Evolutionary conservation across 2,329 filamentous ascomycete genomes (phyloP).

Genomic region (Proliferodiscus dingleyae): DNA sequence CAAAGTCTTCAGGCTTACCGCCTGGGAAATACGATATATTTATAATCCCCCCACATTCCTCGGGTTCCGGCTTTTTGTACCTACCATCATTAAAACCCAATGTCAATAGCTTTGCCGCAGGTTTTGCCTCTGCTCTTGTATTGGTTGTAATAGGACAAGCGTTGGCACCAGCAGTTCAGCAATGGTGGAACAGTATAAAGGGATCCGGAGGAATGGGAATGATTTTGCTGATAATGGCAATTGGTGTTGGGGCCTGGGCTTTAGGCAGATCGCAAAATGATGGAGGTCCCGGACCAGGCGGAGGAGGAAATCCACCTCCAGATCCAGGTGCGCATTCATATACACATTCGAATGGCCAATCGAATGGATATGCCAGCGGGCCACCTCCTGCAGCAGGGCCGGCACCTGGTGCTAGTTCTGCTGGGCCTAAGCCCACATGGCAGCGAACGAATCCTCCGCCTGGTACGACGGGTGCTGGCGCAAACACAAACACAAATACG

Average conservation of each 20-base stretch:
- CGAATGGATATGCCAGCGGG: slow-evolving; percentile 22
- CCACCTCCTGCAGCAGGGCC: slow-evolving; percentile 13
- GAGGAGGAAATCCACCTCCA: slow-evolving; percentile 10
- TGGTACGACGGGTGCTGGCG: slow-evolving; percentile 12
- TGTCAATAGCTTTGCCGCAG: slow-evolving; percentile 85
- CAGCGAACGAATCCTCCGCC: slow-evolving; percentile 20
- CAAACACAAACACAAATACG: slow-evolving; percentile 22
- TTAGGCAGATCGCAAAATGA: slow-evolving; percentile 61
- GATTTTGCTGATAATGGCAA: slow-evolving; percentile 63
- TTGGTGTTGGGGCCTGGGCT: slow-evolving; percentile 76
- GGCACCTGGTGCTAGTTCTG: slow-evolving; percentile 25
- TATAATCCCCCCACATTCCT: slow-evolving; percentile 86
- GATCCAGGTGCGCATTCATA: slow-evolving; percentile 14
- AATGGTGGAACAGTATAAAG: slow-evolving; percentile 68
- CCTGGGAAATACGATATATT: slow-evolving; percentile 96
- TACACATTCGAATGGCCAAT: slow-evolving; percentile 19
- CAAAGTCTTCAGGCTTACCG: slow-evolving; percentile 68
- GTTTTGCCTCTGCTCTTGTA: slow-evolving; percentile 71
- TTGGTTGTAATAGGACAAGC: slow-evolving; percentile 68
- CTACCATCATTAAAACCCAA: slow-evolving; percentile 85
- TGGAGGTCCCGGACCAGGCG: slow-evolving; percentile 33
- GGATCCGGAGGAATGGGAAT: slow-evolving; percentile 70
- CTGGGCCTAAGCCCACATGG: slow-evolving; percentile 22
- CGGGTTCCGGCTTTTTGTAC: slow-evolving; percentile 86
- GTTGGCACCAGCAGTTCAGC: slow-evolving; percentile 66